Evolutionary conservation across 2,329 filamentous ascomycete genomes (phyloP).

Genomic region (Ceratocystis papillata): DNA sequence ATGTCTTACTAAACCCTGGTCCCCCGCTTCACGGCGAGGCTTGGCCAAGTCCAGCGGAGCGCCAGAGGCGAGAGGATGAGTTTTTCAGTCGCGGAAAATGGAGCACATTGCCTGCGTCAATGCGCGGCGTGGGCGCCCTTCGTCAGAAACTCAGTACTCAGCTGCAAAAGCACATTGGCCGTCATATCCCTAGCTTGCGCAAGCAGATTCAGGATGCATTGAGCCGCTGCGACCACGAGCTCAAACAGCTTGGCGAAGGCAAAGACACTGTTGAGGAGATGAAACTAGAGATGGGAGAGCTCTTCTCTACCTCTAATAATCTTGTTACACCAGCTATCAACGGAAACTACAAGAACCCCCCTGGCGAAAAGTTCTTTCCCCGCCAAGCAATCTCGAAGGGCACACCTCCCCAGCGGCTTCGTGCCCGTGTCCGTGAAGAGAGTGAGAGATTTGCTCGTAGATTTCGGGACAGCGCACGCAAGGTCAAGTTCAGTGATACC

Average conservation of each 20-base stretch:
- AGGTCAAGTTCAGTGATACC: slow-evolving; percentile 35
- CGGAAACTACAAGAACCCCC: slow-evolving; percentile 46
- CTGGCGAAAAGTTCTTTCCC: slow-evolving; percentile 42
- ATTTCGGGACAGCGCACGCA: slow-evolving; percentile 42
- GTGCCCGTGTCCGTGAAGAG: slow-evolving; percentile 42
- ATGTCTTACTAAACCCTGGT: slow-evolving; percentile 41
- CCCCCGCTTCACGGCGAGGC: slow-evolving; percentile 36
- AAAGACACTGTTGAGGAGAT: slow-evolving; percentile 45
- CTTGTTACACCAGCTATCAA: slow-evolving; percentile 45
- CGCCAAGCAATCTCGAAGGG: slow-evolving; percentile 40
- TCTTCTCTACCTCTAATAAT: slow-evolving; percentile 43
- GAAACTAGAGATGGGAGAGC: slow-evolving; percentile 43
- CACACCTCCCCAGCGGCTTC: slow-evolving; percentile 42
- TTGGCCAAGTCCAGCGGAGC: slow-evolving; percentile 37
- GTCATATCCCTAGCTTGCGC: slow-evolving; percentile 41
- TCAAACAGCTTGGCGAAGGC: slow-evolving; percentile 41
- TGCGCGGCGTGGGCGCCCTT: slow-evolving; percentile 39
- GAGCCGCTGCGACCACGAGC: slow-evolving; percentile 40
- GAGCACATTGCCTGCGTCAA: slow-evolving; percentile 38
- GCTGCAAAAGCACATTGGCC: slow-evolving; percentile 43
- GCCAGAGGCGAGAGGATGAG: slow-evolving; percentile 36
- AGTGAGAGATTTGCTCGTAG: slow-evolving; percentile 41
- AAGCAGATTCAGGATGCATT: slow-evolving; percentile 42
- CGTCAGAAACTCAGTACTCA: slow-evolving; percentile 41
- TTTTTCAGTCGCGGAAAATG: slow-evolving; percentile 43